Base-by-base conservation (phyloP, 495 filamentous ascomycete species). In the Achaetomiella virescens region DNA sequence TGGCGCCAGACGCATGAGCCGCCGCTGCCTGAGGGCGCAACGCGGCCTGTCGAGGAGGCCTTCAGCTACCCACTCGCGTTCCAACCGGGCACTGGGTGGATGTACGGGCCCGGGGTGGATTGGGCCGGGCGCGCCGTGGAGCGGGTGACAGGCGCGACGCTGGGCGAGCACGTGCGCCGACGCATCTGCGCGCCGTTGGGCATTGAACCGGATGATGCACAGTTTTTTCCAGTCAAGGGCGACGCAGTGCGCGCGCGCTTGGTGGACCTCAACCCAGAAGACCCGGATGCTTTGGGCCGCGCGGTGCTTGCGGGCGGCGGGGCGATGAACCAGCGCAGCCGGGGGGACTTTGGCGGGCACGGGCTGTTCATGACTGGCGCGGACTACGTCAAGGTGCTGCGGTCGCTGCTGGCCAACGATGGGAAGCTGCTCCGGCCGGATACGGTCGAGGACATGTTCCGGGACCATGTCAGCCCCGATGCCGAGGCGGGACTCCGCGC, bases 391-490 rank as follows among this genome's bases (percentile, higher is more conserved):
- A 60, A 57, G 49, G 41, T 69, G 20, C 27, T 67, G 25, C 36
- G 38, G 50, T 60, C 60, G 29, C 52, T 69, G 51, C 48, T 66
- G 29, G 58, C 49, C 6, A 62, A 65, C 35, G 66, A 69, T 52
- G 66, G 65, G 47, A 55, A 57, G 47, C 20, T 49, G 20, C 47
- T 49, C 6, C 42, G 37, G 31, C 29, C 15, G 27, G 53, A 61
- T 47, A 78, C 75, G 25, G 70, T 75, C 8, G 70, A 75, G 6
- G 54, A 67, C 45, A 78, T 85, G 67, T 83, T 84, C 61, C 47
- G 36, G 20, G 45, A 63, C 35, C 63, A 60, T 10, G 46, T 69
- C 4, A 37, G 38, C n/a, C 47, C 54, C 1, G 52, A 55, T 14
- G 52, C 54, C 10, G 55, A 29, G 33, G 52, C n/a, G 33, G 36